phyloP scores from a whole-genome alignment of 202 grass and related monocot genomes.

The Digitaria exilis region DNA sequence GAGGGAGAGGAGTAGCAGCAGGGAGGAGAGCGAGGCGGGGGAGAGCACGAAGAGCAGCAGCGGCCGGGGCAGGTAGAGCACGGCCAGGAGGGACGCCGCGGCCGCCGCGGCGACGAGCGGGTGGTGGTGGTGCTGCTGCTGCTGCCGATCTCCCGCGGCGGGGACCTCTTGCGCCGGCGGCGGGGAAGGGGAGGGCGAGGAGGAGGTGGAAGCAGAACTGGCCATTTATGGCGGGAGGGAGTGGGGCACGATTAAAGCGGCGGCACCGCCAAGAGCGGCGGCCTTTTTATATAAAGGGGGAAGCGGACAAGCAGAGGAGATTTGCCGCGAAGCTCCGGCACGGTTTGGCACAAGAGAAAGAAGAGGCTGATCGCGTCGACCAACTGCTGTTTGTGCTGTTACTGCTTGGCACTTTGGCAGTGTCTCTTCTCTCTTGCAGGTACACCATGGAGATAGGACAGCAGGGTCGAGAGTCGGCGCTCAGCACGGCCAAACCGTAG shows the following conservation, averaged over 20 bases:
- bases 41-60: slow-evolving; percentile 68
- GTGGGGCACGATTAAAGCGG: slow-evolving; percentile 26
- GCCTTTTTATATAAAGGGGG: slow-evolving; percentile 29
- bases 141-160: not conserved
- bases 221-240: slow-evolving; percentile 59
- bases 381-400: not conserved
- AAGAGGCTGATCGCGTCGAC: not conserved
- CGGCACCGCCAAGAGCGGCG: slow-evolving; percentile 21
- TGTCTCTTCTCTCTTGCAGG: too few relatives aligned
- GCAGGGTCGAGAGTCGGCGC: too few relatives aligned
- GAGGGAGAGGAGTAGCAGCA: slow-evolving; percentile 71
- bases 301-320: slow-evolving; percentile 16
- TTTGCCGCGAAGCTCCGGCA: not conserved
- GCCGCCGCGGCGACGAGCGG: slow-evolving; percentile 62
- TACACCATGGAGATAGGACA: not conserved
- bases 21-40: slow-evolving; percentile 73
- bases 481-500: not conserved
- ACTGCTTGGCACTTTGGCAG: too few relatives aligned
- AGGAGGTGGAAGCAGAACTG: not conserved
- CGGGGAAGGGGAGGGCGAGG: not conserved
- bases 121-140: slow-evolving; percentile 19
- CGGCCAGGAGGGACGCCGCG: slow-evolving; percentile 64
- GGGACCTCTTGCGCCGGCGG: not conserved
- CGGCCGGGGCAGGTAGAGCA: slow-evolving; percentile 84
- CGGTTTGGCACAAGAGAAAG: not conserved